These are phyloP conservation scores for Diaporthe sp. DNA, from an alignment of 2,329 filamentous ascomycete genomes.

Conservation along the genomic window DNA sequence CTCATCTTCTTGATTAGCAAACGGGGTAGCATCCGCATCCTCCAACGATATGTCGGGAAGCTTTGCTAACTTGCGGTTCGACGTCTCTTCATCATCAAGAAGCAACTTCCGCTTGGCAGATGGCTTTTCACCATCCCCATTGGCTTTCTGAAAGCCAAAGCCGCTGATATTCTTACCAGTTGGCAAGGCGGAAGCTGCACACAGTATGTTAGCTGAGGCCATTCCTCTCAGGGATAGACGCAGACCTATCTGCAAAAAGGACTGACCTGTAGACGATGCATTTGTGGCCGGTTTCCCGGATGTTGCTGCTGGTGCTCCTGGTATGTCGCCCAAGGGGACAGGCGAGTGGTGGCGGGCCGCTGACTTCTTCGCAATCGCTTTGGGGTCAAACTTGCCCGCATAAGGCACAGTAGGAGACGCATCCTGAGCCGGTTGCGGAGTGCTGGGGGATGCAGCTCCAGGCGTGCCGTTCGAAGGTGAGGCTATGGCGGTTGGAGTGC, in stretches of 20 bases:
- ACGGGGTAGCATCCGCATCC: conserved; percentile 70
- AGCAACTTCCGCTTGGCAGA: conserved; percentile 81
- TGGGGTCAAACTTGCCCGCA: conserved; percentile 87
- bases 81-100: conserved; percentile 89
- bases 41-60: conserved; percentile 83
- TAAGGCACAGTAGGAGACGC: conserved; percentile 71
- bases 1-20: conserved; percentile 72
- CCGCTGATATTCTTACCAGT: conserved; percentile 78
- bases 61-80: conserved; percentile 90
- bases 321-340: conserved; percentile 65
- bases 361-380: conserved; percentile 86
- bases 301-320: conserved; percentile 51
- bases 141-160: conserved; percentile 84
- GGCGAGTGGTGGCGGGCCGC: conserved; percentile 70
- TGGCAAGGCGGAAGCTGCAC: conserved; percentile 67
- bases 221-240: neutral
- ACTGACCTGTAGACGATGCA: conserved; percentile 42
- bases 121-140: conserved; percentile 74
- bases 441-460: conserved; percentile 60
- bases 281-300: conserved; percentile 43
- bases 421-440: conserved; percentile 63
- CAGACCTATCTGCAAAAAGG: neutral
- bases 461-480: conserved; percentile 63
- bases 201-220: neutral
- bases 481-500: conserved; percentile 48